Evolutionary conservation across 768 basidiomycete genomes (phyloP), one percentile per base, ranked within the genome.

Genomic region (Pisolithus sp.): DNA sequence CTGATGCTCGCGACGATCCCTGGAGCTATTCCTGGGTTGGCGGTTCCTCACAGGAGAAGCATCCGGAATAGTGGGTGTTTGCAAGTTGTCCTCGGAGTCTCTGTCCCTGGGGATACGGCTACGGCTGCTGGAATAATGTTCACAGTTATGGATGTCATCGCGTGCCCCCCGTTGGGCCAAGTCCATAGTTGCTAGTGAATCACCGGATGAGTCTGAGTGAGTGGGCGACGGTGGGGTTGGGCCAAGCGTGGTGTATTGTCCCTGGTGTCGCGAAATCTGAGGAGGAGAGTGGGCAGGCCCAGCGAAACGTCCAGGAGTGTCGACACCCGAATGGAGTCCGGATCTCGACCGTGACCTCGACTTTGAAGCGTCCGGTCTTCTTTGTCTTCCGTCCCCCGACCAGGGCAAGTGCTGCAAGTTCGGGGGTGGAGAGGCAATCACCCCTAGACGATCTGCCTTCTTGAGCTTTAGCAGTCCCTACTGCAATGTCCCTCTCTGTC

Each of bases 81-180:
- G 78, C 46, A 73, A 68, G 52, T 65, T 71, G 49, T 83, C 85
- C 23, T 85, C 83, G 18, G 74, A 31, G 24, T 85, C 82, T 50
- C 82, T 73, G 49, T 83, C 79, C 53, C 71, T 76, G 37, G 82
- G 82, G 39, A 86, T 85, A 53, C 78, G 72, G 59, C 75, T 82
- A 58, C 74, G 79, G 37, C 69, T 73, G 57, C 76, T 78, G 55
- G 58, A 57, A 26, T 61, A 55, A 7, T 68, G 62, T 55, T 67
- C 62, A 36, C 56, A 63, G 8, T 71, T 68, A 49, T 77, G 71
- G 34, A 82, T 74, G 54, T 82, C 75, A 59, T 82, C 80, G 44
- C 82, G 67, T 23, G 74, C 70, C 7, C 80, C 80, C 17, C 70
- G 69, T 53, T 79, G 77, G 39, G 63, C 70, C 42, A 49, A 56